These are phyloP conservation scores for Coniochaeta ligniaria DNA, from an alignment of 2,329 filamentous ascomycete species.

Conservation along the genomic window DNA sequence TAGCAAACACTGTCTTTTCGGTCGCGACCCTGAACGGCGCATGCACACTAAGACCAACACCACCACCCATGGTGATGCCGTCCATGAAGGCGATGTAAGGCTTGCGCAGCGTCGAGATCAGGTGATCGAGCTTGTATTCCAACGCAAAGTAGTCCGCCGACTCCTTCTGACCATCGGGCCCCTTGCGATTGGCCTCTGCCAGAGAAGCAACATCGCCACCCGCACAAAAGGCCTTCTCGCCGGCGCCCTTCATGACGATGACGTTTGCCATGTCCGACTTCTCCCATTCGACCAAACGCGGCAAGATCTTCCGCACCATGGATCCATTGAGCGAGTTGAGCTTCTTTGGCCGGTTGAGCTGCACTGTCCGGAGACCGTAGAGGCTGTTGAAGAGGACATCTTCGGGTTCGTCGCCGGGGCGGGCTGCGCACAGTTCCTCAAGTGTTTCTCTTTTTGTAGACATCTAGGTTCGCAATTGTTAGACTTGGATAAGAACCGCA, in stretches of 20 bases:
- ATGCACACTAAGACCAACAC: slow-evolving; percentile 89
- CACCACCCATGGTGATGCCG: slow-evolving; percentile 96
- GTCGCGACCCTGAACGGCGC: slow-evolving; percentile 95
- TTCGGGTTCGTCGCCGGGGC: slow-evolving; percentile 64
- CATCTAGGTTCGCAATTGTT: slow-evolving; percentile 16
- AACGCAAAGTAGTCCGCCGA: slow-evolving; percentile 84
- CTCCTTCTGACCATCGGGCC: slow-evolving; percentile 61
- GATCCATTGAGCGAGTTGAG: slow-evolving; percentile 88
- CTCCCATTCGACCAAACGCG: slow-evolving; percentile 84
- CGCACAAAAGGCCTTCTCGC: slow-evolving; percentile 80
- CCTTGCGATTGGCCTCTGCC: slow-evolving; percentile 63
- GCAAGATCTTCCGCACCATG: slow-evolving; percentile 92
- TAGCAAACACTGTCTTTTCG: slow-evolving; percentile 90
- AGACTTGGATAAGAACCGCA: not conserved
- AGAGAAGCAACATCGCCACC: slow-evolving; percentile 85
- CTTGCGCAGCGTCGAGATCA: slow-evolving; percentile 89
- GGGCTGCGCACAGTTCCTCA: slow-evolving; percentile 31
- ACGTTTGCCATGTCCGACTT: slow-evolving; percentile 93
- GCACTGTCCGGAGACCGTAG: slow-evolving; percentile 84
- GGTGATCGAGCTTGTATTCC: slow-evolving; percentile 94
- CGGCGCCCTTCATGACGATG: slow-evolving; percentile 84
- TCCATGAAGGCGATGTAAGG: slow-evolving; percentile 96
- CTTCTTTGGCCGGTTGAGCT: slow-evolving; percentile 89
- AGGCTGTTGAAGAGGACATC: slow-evolving; percentile 89
- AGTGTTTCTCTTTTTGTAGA: slow-evolving; percentile 18